Conservation (phyloP, 1,139 yeast species). For the Suhomyces taliae region DNA sequence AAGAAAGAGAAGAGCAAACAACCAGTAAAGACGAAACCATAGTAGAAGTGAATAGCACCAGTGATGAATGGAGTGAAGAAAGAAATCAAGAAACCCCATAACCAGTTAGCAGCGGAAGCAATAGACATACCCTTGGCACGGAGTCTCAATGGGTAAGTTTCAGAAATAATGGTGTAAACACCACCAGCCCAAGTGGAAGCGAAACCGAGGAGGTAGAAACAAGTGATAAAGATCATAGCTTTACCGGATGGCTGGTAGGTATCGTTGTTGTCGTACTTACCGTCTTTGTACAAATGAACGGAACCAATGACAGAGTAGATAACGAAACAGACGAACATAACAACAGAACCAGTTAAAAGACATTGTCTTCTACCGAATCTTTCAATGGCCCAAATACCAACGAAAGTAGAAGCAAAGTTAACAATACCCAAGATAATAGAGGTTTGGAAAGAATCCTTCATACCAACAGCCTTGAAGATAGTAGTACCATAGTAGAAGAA, state of each 20-base stretch:
- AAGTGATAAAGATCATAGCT: constrained; percentile 76
- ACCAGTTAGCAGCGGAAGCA: constrained; percentile 77
- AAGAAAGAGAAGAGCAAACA: constrained; percentile 32
- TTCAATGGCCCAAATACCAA: constrained; percentile 68
- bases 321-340: constrained; percentile 59
- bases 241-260: constrained; percentile 57
- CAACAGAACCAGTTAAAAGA: constrained; percentile 48
- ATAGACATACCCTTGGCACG: constrained; percentile 81
- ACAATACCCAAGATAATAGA: constrained; percentile 63
- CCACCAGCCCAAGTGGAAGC: constrained; percentile 91
- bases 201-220: constrained; percentile 78
- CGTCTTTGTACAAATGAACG: constrained; percentile 59
- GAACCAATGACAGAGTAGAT: constrained; percentile 63
- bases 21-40: constrained; percentile 28
- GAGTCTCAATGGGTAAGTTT: constrained; percentile 75
- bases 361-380: constrained; percentile 70
- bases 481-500: constrained; percentile 83
- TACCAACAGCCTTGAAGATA: constrained; percentile 74
- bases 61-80: constrained; percentile 70
- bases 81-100: constrained; percentile 76
- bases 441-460: constrained; percentile 69
- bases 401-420: constrained; percentile 73
- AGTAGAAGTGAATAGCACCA: constrained; percentile 26
- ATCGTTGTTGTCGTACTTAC: constrained; percentile 20
- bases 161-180: constrained; percentile 77